Evolutionary conservation across 495 filamentous ascomycete genomes (phyloP).

Genomic region (Aspergillus panamensis): DNA sequence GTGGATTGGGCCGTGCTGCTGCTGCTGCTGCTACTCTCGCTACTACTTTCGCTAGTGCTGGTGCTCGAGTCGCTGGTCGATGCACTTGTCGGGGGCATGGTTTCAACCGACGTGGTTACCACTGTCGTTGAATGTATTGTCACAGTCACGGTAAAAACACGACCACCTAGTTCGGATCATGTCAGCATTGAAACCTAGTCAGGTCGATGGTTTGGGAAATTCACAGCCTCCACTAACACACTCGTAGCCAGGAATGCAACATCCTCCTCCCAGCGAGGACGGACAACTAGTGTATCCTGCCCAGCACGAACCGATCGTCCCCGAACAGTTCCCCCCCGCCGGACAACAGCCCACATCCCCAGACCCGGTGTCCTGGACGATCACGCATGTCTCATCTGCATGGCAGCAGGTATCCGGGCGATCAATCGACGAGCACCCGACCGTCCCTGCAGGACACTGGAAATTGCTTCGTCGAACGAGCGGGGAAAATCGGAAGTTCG

Average conservation of each 20-base stretch:
- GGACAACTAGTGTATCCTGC: constrained; percentile 65
- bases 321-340: constrained; percentile 62
- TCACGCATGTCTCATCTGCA: constrained; percentile 60
- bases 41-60: constrained; percentile 13
- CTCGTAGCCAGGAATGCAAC: constrained; percentile 76
- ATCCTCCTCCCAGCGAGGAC: constrained; percentile 70
- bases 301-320: constrained; percentile 59
- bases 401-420: constrained; percentile 76
- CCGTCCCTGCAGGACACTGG: constrained; percentile 69
- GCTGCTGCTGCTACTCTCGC: constrained; percentile 21
- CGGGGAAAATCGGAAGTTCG: constrained; percentile 20
- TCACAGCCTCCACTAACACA: constrained; percentile 82
- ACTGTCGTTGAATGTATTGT: constrained; percentile 44
- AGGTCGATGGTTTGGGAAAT: constrained; percentile 25
- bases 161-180: constrained; percentile 34
- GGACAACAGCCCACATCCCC: constrained; percentile 88
- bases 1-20: constrained; percentile 10
- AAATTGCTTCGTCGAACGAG: constrained; percentile 51
- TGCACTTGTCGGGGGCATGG: constrained; percentile 29
- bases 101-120: constrained; percentile 39
- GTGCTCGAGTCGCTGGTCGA: constrained; percentile 16
- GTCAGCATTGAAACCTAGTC: constrained; percentile 2
- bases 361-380: constrained; percentile 67
- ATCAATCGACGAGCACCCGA: constrained; percentile 62
- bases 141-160: constrained; percentile 45